Conservation (phyloP, 2,329 filamentous ascomycete genomes). For the Scytalidium sp. region DNA sequence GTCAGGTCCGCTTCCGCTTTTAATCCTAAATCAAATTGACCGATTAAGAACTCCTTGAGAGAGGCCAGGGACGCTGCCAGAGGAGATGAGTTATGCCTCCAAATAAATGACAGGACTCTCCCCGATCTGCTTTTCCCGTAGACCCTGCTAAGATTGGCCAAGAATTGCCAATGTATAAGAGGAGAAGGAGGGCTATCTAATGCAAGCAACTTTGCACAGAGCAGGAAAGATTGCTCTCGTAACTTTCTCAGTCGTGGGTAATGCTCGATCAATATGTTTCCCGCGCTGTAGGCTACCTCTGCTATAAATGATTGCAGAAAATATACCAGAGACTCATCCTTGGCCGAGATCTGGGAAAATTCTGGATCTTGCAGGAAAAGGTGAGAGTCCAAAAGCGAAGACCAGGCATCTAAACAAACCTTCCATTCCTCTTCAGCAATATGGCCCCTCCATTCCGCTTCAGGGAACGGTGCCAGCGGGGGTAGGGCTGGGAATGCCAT, state of each 20-base stretch:
- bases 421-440: slow-evolving; percentile 74
- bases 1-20: slow-evolving; percentile 53
- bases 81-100: slow-evolving; percentile 43
- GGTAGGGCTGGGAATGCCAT: slow-evolving; percentile 53
- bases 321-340: slow-evolving; percentile 54
- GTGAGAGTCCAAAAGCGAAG: slow-evolving; percentile 62
- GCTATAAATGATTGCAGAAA: slow-evolving; percentile 69
- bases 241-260: slow-evolving; percentile 43
- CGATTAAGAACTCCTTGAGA: slow-evolving; percentile 60
- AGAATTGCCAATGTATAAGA: slow-evolving; percentile 63
- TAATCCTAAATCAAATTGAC: slow-evolving; percentile 59
- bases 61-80: slow-evolving; percentile 55
- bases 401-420: slow-evolving; percentile 73
- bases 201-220: slow-evolving; percentile 56
- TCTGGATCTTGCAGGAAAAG: slow-evolving; percentile 54
- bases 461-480: slow-evolving; percentile 75
- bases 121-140: slow-evolving; percentile 63
- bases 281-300: slow-evolving; percentile 42
- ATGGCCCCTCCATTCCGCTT: slow-evolving; percentile 60
- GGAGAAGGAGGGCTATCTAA: slow-evolving; percentile 36
- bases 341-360: slow-evolving; percentile 48
- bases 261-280: slow-evolving; percentile 1
- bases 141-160: slow-evolving; percentile 64
- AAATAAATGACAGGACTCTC: slow-evolving; percentile 47
- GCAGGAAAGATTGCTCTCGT: slow-evolving; percentile 60